phyloP scores from a whole-genome alignment of 129 eudicot species.

The Lonicera japonica region DNA sequence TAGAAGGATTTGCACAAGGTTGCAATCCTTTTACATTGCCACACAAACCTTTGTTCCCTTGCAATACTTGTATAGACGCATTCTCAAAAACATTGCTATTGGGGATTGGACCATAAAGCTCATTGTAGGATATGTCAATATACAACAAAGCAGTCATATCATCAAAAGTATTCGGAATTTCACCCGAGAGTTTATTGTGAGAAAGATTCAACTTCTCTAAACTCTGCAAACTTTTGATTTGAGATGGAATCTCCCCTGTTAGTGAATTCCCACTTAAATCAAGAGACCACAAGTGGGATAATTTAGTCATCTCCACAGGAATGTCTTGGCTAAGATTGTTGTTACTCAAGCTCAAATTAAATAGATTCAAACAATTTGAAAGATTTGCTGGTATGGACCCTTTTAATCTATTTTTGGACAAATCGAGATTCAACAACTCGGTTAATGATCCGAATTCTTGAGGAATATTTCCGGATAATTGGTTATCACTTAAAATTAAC shows the following conservation, averaged over 20 bases:
- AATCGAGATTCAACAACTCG: conserved; percentile 16
- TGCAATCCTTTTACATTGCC: conserved; percentile 22
- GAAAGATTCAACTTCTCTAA: conserved; percentile 19
- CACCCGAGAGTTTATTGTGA: conserved; percentile 22
- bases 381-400: conserved; percentile 15
- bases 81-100: conserved; percentile 15
- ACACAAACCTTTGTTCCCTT: conserved; percentile 29
- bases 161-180: conserved; percentile 21
- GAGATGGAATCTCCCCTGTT: conserved; percentile 22
- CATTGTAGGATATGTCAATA: conserved; percentile 24
- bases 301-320: conserved; percentile 1
- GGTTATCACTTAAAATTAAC: conserved; percentile 20
- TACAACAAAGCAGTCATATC: neutral
- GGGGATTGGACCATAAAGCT: conserved; percentile 28
- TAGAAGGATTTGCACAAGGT: conserved; percentile 10
- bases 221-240: conserved; percentile 3
- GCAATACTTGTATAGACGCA: conserved; percentile 11
- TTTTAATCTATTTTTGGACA: conserved; percentile 20
- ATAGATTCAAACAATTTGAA: conserved; percentile 5
- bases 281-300: conserved; percentile 3
- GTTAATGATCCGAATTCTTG: conserved; percentile 19
- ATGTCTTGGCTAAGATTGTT: conserved; percentile 11
- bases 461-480: conserved; percentile 25
- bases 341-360: conserved; percentile 18
- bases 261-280: conserved; percentile 26